Conservation (phyloP, 106 monocot species). For the Allium cepa region DNA sequence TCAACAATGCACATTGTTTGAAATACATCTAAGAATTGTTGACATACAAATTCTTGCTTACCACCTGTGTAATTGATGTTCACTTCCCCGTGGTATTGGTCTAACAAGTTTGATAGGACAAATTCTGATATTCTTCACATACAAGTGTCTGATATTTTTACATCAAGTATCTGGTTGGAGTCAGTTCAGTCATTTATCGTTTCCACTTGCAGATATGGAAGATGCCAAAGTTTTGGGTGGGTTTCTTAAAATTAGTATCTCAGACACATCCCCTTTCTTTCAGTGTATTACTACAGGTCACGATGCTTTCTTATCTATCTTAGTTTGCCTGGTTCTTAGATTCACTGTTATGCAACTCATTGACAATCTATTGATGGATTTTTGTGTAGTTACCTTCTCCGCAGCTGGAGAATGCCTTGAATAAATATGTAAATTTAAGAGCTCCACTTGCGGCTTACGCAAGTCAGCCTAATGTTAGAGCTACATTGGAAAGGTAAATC, state of each 20-base stretch:
- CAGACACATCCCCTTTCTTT: conserved; percentile 96
- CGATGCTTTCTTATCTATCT: background rate
- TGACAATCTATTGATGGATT: background rate
- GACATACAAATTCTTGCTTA: no score
- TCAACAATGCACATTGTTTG: no score
- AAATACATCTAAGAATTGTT: no score
- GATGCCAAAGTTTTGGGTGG: conserved; percentile 96
- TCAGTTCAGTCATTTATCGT: background rate
- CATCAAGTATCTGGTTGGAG: no score
- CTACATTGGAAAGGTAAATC: conserved; percentile 62
- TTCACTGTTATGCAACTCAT: background rate
- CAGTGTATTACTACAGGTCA: conserved; percentile 75
- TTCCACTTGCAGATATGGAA: conserved; percentile 73
- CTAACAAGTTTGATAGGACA: no score
- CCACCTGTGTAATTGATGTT: no score
- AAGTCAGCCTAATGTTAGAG: conserved; percentile 48
- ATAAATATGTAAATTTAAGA: conserved; percentile 52
- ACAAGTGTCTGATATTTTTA: no score
- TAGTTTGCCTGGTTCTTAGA: background rate
- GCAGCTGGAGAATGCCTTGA: conserved; percentile 77
- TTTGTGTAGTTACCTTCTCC: conserved; percentile 67
- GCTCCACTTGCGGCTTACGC: conserved; percentile 64
- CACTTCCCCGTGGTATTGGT: no score
- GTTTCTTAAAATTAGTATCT: conserved; percentile 80
- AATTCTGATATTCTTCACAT: no score